Base-by-base conservation (phyloP, 768 basidiomycete species). In the Suillus weaverae region DNA sequence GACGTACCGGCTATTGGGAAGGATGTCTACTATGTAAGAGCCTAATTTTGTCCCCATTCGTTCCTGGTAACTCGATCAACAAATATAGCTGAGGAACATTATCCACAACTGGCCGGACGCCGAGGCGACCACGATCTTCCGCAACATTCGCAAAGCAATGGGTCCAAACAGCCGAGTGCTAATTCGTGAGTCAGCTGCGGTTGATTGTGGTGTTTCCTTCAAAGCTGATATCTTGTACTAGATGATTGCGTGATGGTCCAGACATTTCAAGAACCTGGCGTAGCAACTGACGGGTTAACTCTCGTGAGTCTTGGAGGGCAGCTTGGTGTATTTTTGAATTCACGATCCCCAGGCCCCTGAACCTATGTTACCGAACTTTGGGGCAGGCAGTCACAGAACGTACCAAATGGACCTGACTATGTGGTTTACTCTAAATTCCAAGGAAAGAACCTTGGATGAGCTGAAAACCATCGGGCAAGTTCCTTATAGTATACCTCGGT, bases 341-440 rank as follows among this genome's bases (percentile, higher is more conserved):
- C 7, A 64, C 60, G 46, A 67, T 64, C 39, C 48, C 67, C 72
- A 71, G 66, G 83, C 81, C 1, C 83, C 83, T 0, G 77, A 79
- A 60, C 84, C 83, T 0, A 71, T 86, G 59, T 73, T 85, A 4
- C 77, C 83, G 5, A 85, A 84, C 69, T 84, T 79, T 57, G 84
- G 82, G 16, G 74, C 78, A 9, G 83, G 81, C 2, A 74, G 72
- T 48, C 70, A 79, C 39, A 70, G 79, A 7, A 73, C 72, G 38
- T 84, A 84, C 65, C 71, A 80, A 38, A 78, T 78, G 51, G 84
- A 86, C 62, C 53, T 85, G 46, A 78, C 76, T 62, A 83, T 85
- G 83, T 79, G 83, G 78, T 54, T 71, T 18, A n/a, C 75, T 14
- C 68, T 80, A 13, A 83, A 85, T 56, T 70, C 76, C 7, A 76